Percentiles rank a stretch among this genome's conserved stretches.
Conservation (phyloP, 2,329 filamentous ascomycete species). For the Sporothrix pseudoabietina region DNA sequence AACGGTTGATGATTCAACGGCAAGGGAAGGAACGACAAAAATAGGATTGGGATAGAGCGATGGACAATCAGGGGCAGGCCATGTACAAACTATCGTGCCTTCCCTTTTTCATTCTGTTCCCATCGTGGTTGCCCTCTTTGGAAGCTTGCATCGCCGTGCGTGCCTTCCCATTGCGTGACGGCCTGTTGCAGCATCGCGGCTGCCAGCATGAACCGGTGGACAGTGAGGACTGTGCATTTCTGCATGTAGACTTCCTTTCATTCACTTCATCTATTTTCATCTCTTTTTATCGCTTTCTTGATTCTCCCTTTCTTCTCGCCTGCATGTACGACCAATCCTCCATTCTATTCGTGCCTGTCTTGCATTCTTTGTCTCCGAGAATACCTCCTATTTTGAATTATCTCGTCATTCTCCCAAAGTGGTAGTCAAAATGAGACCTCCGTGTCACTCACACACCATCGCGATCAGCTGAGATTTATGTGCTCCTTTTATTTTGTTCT, state of each 20-base stretch:
- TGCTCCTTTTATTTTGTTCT: background rate
- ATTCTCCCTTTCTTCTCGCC: background rate
- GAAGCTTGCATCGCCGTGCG: background rate
- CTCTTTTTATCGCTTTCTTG: background rate
- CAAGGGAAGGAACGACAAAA: background rate
- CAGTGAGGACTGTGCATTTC: background rate
- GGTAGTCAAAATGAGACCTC: background rate
- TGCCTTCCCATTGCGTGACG: constrained; percentile 2
- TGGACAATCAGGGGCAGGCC: background rate
- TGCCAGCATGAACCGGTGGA: constrained; percentile 30
- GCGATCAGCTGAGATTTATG: background rate
- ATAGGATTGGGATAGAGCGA: background rate
- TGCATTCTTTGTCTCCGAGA: background rate
- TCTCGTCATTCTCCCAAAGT: background rate
- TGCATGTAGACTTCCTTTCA: background rate
- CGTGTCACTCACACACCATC: background rate
- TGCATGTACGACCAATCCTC: background rate
- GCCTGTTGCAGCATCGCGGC: constrained; percentile 17
- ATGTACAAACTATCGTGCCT: background rate
- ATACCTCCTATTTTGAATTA: background rate
- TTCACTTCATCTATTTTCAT: background rate
- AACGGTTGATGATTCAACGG: background rate
- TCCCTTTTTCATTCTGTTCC: background rate
- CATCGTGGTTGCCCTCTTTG: constrained; percentile 12
- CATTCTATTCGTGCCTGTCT: background rate